These are phyloP conservation scores for Phytophthora litchii DNA, from an alignment of 352 stramenopile species.

Conservation along the genomic window DNA sequence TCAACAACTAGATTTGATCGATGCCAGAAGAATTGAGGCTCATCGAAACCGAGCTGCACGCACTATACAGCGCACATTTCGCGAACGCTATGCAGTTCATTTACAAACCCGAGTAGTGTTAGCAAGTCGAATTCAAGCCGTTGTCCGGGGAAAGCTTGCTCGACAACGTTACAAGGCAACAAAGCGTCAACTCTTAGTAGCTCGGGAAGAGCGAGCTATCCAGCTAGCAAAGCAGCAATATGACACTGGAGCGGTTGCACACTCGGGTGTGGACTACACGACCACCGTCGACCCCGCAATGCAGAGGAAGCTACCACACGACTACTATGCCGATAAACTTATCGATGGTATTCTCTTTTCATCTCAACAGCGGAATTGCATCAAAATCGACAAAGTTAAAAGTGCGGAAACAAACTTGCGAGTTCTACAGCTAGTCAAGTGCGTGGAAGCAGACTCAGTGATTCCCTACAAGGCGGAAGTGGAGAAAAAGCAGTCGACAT, in stretches of 20 bases:
- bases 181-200: slow-evolving; percentile 9
- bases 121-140: slow-evolving; percentile 42
- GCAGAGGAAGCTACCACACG: slow-evolving; percentile 8
- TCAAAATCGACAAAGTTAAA: not conserved
- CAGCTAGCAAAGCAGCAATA: slow-evolving; percentile 8
- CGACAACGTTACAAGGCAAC: slow-evolving; percentile 2
- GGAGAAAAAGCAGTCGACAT: slow-evolving; percentile 8
- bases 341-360: slow-evolving; percentile 8
- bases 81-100: slow-evolving; percentile 38
- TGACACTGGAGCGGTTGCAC: not conserved
- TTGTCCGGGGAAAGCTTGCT: slow-evolving; percentile 17
- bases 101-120: slow-evolving; percentile 36
- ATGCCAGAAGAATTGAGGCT: slow-evolving; percentile 9
- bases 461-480: not conserved
- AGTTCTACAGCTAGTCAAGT: slow-evolving; percentile 26
- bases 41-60: slow-evolving; percentile 33
- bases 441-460: not conserved
- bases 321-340: slow-evolving; percentile 4
- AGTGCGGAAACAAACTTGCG: slow-evolving; percentile 5
- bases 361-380: not conserved
- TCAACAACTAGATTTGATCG: slow-evolving; percentile 46
- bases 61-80: slow-evolving; percentile 50
- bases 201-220: not conserved
- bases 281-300: slow-evolving; percentile 15
- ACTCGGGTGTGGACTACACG: slow-evolving; percentile 17